Conservation (phyloP, 768 basidiomycete species). For the Naganishia antarctica region DNA sequence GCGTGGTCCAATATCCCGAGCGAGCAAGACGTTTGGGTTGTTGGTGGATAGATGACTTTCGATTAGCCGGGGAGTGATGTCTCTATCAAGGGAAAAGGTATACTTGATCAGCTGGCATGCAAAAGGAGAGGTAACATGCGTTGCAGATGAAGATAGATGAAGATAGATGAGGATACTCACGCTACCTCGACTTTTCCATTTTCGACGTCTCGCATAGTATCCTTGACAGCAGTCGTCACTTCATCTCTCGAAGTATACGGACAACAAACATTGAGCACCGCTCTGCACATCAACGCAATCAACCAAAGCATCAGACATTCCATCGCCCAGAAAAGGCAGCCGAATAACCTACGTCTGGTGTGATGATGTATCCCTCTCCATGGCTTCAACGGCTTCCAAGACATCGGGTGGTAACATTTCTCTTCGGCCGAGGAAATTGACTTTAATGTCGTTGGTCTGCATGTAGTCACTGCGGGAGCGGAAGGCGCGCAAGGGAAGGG, state of each 20-base stretch:
- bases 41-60: not conserved
- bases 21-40: not conserved
- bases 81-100: slow-evolving; percentile 21
- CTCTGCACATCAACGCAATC: slow-evolving; percentile 53
- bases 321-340: not conserved
- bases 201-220: slow-evolving; percentile 37
- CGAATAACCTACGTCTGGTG: slow-evolving; percentile 62
- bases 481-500: not conserved
- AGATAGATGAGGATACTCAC: slow-evolving; percentile 42
- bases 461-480: slow-evolving; percentile 64
- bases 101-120: no score
- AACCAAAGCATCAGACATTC: not conserved
- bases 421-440: slow-evolving; percentile 73
- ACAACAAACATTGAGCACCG: slow-evolving; percentile 86
- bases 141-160: not conserved
- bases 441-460: slow-evolving; percentile 71
- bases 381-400: slow-evolving; percentile 62
- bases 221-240: slow-evolving; percentile 71
- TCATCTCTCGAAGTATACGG: slow-evolving; percentile 90
- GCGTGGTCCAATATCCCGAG: not conserved
- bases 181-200: slow-evolving; percentile 49
- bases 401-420: slow-evolving; percentile 75
- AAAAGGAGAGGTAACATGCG: no score
- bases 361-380: slow-evolving; percentile 66
- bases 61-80: slow-evolving; percentile 16